Evolutionary conservation across 257 asterid genomes (phyloP).

Genomic region (Solanum tarijense): DNA sequence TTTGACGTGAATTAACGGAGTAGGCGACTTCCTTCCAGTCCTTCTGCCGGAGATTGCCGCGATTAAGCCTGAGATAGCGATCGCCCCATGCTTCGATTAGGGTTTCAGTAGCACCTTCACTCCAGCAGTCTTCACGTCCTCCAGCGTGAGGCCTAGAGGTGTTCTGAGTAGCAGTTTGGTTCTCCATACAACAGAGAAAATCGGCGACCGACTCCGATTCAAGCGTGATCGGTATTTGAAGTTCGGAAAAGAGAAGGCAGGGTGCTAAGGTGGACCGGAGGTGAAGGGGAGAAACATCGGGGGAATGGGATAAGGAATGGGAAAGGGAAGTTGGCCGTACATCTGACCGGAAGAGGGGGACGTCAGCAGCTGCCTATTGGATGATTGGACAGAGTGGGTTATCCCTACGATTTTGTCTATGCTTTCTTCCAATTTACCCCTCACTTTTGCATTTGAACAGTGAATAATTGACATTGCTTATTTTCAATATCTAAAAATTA

Average conservation of each 20-base stretch:
- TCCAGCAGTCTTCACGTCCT: constrained; percentile 69
- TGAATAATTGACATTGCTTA: no score
- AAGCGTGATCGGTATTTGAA: not conserved
- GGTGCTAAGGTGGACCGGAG: not conserved
- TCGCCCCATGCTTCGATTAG: constrained; percentile 62
- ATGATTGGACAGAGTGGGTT: constrained; percentile 10
- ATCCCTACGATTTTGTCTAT: not conserved
- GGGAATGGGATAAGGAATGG: not conserved
- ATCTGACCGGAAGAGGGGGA: constrained; percentile 18
- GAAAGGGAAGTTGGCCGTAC: constrained; percentile 8
- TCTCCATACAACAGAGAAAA: constrained; percentile 2
- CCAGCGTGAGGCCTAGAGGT: constrained; percentile 11
- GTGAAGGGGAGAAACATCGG: not conserved
- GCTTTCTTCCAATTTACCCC: constrained; percentile 1
- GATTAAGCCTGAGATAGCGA: constrained; percentile 54
- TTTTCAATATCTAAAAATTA: no score
- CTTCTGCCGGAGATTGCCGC: constrained; percentile 65
- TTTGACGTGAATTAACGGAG: constrained; percentile 46
- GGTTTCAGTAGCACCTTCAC: constrained; percentile 67
- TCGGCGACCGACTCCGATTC: not conserved
- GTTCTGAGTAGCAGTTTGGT: not conserved
- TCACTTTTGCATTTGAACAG: not conserved
- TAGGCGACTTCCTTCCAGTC: constrained; percentile 70
- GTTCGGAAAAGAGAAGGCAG: not conserved
- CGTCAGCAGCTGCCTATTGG: constrained; percentile 15